These are phyloP conservation scores for Amanita subjunquillea DNA, from an alignment of 768 basidiomycete species.

Conservation along the genomic window DNA sequence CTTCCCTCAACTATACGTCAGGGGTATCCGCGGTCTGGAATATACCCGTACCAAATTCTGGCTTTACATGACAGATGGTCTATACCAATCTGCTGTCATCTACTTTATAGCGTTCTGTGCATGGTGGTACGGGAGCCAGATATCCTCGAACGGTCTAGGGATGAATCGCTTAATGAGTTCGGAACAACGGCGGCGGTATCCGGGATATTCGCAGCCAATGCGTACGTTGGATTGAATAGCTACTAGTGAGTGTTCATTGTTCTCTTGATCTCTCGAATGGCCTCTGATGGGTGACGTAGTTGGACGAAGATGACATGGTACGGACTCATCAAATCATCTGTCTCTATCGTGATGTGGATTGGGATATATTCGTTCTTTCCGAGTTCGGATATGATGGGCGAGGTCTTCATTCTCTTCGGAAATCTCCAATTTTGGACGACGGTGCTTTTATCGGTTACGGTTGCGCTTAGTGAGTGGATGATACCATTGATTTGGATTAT, in stretches of 20 bases:
- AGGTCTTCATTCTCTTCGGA: conserved; percentile 65
- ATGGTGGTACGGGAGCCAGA: conserved; percentile 53
- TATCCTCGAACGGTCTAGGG: conserved; percentile 70
- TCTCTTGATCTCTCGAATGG: conserved; percentile 5
- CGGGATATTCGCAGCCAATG: conserved; percentile 82
- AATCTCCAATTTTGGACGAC: conserved; percentile 80
- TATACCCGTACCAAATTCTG: conserved; percentile 91
- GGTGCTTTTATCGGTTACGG: conserved; percentile 53
- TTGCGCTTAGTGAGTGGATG: conserved; percentile 57
- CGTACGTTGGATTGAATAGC: conserved; percentile 84
- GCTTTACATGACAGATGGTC: conserved; percentile 88
- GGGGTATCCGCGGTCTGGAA: conserved; percentile 88
- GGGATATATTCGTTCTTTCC: conserved; percentile 78
- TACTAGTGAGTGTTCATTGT: conserved; percentile 57
- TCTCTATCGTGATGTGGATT: conserved; percentile 85
- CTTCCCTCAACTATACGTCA: conserved; percentile 91
- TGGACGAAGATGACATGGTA: conserved; percentile 85
- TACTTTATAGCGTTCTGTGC: conserved; percentile 79
- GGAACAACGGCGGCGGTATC: conserved; percentile 87
- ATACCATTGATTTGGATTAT: background rate
- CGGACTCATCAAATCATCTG: conserved; percentile 65
- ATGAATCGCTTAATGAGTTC: conserved; percentile 80
- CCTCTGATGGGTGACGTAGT: conserved; percentile 26
- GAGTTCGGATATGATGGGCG: conserved; percentile 61
- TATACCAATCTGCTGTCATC: conserved; percentile 85